These are phyloP conservation scores for Citrus cavaleriei DNA, from an alignment of 345 rosid species.

Conservation along the genomic window DNA sequence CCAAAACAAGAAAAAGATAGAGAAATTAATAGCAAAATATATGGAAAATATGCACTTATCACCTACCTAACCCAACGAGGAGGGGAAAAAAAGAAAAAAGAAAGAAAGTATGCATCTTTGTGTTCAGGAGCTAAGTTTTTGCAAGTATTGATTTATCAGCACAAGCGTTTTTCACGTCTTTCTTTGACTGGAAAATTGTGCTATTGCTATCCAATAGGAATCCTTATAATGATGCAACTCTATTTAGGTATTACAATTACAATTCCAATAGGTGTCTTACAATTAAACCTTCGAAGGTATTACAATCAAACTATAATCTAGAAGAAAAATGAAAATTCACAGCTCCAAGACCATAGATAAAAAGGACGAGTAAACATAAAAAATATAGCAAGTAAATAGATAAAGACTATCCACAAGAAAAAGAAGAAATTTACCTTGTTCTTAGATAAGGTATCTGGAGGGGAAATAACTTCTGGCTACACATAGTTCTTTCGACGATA, in stretches of 20 bases:
- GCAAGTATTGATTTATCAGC: neutral
- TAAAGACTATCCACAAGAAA: neutral
- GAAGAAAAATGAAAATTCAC: neutral
- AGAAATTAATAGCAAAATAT: no score
- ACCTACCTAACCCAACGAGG: no score
- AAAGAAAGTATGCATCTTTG: neutral
- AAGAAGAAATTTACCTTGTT: constrained; percentile 38
- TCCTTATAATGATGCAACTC: neutral
- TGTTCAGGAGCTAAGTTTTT: neutral
- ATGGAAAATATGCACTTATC: no score
- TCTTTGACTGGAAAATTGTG: neutral
- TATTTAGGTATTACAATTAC: no score
- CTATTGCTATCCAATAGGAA: neutral
- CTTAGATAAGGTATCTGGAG: constrained; percentile 75
- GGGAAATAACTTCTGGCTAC: constrained; percentile 73
- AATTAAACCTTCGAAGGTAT: no score
- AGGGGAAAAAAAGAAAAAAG: neutral
- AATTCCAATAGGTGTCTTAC: no score
- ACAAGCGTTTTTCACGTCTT: neutral
- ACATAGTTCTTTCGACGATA: constrained; percentile 90
- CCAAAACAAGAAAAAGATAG: no score
- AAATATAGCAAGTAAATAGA: neutral
- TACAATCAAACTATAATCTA: neutral
- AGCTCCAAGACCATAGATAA: neutral
- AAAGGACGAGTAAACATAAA: neutral